A percentile compares a stretch with the other conserved stretches of the same genome.
Conservation (phyloP, 192 early-diverging fungal genomes). For the Backusella mclennaniae region DNA sequence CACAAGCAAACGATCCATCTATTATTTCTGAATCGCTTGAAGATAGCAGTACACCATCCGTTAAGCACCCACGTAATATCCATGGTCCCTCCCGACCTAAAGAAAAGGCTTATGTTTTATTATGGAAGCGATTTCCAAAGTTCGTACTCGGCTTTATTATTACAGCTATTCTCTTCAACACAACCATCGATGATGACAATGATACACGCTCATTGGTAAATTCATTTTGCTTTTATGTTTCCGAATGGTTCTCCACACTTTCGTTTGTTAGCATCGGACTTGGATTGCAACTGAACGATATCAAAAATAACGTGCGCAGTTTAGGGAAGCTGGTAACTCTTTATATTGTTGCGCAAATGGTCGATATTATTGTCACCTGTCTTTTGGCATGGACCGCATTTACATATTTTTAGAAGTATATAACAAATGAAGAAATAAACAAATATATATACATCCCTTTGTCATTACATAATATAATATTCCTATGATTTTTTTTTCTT, state of each 20-base stretch:
- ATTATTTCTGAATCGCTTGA: neutral
- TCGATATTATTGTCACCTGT: constrained; percentile 47
- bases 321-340: constrained; percentile 44
- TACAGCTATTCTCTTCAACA: constrained; percentile 50
- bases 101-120: constrained; percentile 33
- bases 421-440: neutral
- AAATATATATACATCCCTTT: neutral
- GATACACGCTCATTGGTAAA: constrained; percentile 34
- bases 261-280: constrained; percentile 54
- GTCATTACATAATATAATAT: neutral
- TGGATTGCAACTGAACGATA: constrained; percentile 48
- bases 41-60: neutral
- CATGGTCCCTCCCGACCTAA: constrained; percentile 8
- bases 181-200: constrained; percentile 34
- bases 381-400: constrained; percentile 48
- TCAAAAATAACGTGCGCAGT: constrained; percentile 38
- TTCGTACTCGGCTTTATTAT: constrained; percentile 50
- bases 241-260: constrained; percentile 53
- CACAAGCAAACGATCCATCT: neutral
- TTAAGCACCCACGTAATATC: constrained; percentile 15
- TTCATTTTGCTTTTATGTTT: constrained; percentile 48
- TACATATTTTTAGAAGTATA: neutral
- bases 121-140: constrained; percentile 53
- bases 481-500: neutral
- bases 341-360: constrained; percentile 47